Base-by-base conservation (phyloP, 352 stramenopile species). In the Blastocystis sp. region DNA sequence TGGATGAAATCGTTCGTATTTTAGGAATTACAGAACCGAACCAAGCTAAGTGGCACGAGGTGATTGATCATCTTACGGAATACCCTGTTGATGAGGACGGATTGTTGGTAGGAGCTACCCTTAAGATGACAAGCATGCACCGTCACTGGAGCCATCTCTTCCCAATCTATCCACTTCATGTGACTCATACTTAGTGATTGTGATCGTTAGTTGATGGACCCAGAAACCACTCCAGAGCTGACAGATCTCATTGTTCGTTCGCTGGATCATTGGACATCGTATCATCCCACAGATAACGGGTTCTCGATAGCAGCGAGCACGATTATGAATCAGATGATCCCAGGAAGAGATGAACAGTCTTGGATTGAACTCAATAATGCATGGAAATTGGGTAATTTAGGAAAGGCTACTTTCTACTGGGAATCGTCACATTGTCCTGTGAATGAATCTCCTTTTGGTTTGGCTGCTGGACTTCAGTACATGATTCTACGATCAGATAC, bases 361-460 rank as follows among this genome's bases (percentile, higher is more conserved):
- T 82, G 57, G 53, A 13, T 6, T 22, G 53, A 69, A 40, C 53
- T 82, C 30, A 44, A 13, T n/a, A 9, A 42, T 4, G 53, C 57
- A 40, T 82, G 73, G 73, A 17, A 22, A 6, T 27, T 82, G 37
- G 11, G 19, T 15, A 82, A 82, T 69, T 33, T 82, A 1, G 73
- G 73, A n/a, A 64, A 82, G 53, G 57, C 53, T 15, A 82, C 73
- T 0, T 69, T 82, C 27, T 82, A 82, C 30, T 82, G 73, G 73
- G 73, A 82, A 33, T 82, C 73, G 1, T 35, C n/a, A 6, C n/a
- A 60, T 42, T 82, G 11, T 27, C 73, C 73, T 7, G 53, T 64
- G 53, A 82, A 82, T 42, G 73, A 82, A 44, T 82, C 73, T 33
- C 73, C 73, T n/a, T 82, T 69, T 42, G 73, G 73, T 22, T 44